Percentiles rank a stretch among this genome's conserved stretches.
These are phyloP conservation scores for Elongisporangium senticosum DNA, from an alignment of 352 stramenopile species.

Conservation along the genomic window DNA sequence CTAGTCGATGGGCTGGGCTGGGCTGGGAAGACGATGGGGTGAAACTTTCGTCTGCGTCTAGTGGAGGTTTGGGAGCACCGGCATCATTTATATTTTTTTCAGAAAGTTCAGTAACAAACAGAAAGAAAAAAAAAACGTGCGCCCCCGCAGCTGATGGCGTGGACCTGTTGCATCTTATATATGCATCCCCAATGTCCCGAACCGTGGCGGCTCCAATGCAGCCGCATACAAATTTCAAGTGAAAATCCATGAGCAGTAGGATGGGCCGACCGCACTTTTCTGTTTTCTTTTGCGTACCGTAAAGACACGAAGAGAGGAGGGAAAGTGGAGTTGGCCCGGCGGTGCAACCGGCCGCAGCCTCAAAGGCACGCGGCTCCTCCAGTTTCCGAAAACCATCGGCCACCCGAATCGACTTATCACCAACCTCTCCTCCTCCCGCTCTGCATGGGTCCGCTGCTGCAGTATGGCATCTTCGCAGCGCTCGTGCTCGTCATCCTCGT, in stretches of 20 bases:
- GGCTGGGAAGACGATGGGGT: background rate
- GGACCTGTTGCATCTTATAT: background rate
- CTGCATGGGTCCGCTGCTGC: slow-evolving; percentile 14
- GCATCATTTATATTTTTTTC: background rate
- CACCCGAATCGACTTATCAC: background rate
- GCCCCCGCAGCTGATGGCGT: background rate
- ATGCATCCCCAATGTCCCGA: background rate
- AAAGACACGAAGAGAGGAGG: background rate
- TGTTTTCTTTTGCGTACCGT: background rate
- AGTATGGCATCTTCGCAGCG: slow-evolving; percentile 41
- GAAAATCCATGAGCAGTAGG: background rate
- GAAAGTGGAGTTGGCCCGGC: background rate
- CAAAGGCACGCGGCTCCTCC: background rate
- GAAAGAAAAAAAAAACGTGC: background rate
- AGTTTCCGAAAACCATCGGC: background rate
- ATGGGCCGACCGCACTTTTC: background rate
- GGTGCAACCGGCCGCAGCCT: background rate
- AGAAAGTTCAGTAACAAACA: background rate
- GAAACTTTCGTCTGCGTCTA: background rate
- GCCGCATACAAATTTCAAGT: background rate
- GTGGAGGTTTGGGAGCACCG: background rate
- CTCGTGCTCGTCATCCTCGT: slow-evolving; percentile 35
- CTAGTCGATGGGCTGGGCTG: background rate
- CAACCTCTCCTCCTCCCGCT: background rate
- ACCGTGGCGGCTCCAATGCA: background rate